phyloP scores from a whole-genome alignment of 768 basidiomycete genomes.

The Kwoniella sp. region DNA sequence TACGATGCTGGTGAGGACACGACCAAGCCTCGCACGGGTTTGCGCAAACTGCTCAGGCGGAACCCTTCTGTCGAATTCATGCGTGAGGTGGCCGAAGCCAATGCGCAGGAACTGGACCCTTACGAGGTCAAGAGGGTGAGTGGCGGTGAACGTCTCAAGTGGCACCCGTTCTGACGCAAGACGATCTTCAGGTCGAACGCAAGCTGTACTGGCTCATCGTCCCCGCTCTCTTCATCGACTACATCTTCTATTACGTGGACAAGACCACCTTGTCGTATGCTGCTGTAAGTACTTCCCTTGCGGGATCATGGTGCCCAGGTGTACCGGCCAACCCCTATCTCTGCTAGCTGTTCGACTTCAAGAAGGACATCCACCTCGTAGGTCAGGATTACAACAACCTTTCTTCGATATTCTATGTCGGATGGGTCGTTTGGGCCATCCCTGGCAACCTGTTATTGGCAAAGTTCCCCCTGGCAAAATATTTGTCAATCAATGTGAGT shows the following conservation, averaged over 20 bases:
- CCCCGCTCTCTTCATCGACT: slow-evolving; percentile 33
- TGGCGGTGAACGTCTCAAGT: not conserved
- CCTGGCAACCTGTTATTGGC: slow-evolving; percentile 51
- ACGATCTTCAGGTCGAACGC: slow-evolving; percentile 25
- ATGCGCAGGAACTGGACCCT: slow-evolving; percentile 25
- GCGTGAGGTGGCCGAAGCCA: slow-evolving; percentile 28
- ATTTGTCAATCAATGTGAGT: slow-evolving; percentile 31
- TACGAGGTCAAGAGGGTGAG: slow-evolving; percentile 32
- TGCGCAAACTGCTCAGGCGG: slow-evolving; percentile 21
- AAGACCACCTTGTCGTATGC: slow-evolving; percentile 34
- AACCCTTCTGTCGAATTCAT: slow-evolving; percentile 38
- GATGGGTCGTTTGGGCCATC: slow-evolving; percentile 54
- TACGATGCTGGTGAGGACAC: slow-evolving; percentile 27
- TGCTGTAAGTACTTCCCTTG: slow-evolving; percentile 12
- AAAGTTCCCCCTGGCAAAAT: slow-evolving; percentile 40
- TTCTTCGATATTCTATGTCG: slow-evolving; percentile 38
- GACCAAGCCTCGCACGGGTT: slow-evolving; percentile 18
- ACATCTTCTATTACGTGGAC: slow-evolving; percentile 40
- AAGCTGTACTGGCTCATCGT: slow-evolving; percentile 41
- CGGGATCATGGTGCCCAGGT: too few relatives aligned
- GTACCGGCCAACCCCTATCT: not conserved
- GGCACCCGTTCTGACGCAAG: not conserved
- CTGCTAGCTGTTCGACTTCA: slow-evolving; percentile 44
- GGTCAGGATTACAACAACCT: slow-evolving; percentile 51
- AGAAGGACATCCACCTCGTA: slow-evolving; percentile 48